A percentile compares a stretch with the other conserved stretches of the same genome.
Evolutionary conservation across 805 yeast genomes (phyloP).

Genomic region (Wickerhamomyces strasburgensis): DNA sequence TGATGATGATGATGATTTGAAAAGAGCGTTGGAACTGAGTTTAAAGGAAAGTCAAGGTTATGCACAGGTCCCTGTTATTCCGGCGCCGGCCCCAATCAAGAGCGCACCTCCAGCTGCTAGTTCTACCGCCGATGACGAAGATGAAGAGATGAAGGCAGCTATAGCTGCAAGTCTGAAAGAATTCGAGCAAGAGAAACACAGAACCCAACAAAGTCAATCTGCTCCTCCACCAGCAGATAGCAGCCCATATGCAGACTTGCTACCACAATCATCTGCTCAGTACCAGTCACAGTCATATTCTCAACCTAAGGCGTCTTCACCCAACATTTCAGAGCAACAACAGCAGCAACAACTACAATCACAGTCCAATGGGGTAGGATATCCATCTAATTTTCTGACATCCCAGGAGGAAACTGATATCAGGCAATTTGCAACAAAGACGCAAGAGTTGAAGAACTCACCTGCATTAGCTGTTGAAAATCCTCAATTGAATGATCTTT

Average conservation of each 20-base stretch:
- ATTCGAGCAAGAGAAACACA: slow-evolving; percentile 37
- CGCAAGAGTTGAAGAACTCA: slow-evolving; percentile 34
- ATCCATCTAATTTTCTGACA: slow-evolving; percentile 26
- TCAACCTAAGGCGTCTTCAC: background rate
- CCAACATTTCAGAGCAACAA: slow-evolving; percentile 19
- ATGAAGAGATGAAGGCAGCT: slow-evolving; percentile 88
- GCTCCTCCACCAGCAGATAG: slow-evolving; percentile 11
- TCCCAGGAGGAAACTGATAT: slow-evolving; percentile 66
- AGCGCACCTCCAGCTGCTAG: background rate
- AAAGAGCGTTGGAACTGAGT: slow-evolving; percentile 74
- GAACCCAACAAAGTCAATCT: slow-evolving; percentile 17
- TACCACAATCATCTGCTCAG: slow-evolving; percentile 15
- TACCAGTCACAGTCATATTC: slow-evolving; percentile 2
- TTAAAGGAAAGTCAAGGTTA: slow-evolving; percentile 45
- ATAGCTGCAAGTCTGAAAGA: slow-evolving; percentile 88
- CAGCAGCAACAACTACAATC: slow-evolving; percentile 2
- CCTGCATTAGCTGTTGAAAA: slow-evolving; percentile 11
- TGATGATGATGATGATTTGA: slow-evolving; percentile 72
- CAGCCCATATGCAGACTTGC: slow-evolving; percentile 16
- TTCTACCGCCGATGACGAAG: slow-evolving; percentile 41
- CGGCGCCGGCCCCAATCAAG: slow-evolving; percentile 14
- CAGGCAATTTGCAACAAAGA: slow-evolving; percentile 61
- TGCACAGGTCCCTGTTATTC: slow-evolving; percentile 22
- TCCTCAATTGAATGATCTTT: slow-evolving; percentile 49
- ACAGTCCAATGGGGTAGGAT: slow-evolving; percentile 20